phyloP scores from a whole-genome alignment of 78 protist species.

The Thecamonas trahens region DNA sequence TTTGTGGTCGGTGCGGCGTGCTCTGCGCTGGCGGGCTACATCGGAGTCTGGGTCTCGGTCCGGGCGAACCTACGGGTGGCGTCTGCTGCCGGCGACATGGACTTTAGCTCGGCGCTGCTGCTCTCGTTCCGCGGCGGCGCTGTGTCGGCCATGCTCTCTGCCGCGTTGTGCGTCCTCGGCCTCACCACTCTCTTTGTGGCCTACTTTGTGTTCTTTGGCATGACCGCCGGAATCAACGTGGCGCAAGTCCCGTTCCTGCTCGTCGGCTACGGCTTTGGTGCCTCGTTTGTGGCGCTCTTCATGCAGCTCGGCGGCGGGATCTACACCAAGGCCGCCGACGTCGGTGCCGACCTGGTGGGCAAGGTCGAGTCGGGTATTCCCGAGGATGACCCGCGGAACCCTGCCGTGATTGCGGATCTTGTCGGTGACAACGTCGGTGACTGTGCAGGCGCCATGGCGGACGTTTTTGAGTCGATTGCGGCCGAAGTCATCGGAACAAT shows the following conservation, averaged over 20 bases:
- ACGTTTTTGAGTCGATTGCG: slow-evolving; percentile 71
- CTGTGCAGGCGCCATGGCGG: slow-evolving; percentile 72
- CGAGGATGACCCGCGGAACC: slow-evolving; percentile 79
- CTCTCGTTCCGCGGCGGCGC: slow-evolving; percentile 58
- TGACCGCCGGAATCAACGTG: background rate
- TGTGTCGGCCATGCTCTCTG: slow-evolving; percentile 37
- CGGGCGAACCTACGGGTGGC: slow-evolving; percentile 11
- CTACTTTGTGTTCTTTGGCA: slow-evolving; percentile 19
- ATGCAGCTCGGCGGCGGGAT: slow-evolving; percentile 78
- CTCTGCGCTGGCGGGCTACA: background rate
- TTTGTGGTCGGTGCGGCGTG: background rate
- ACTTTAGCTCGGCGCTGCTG: slow-evolving; percentile 2
- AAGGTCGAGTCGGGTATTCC: slow-evolving; percentile 64
- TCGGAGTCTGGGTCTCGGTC: background rate
- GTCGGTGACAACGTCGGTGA: slow-evolving; percentile 85
- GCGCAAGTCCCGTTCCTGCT: slow-evolving; percentile 42
- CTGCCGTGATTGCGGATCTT: slow-evolving; percentile 74
- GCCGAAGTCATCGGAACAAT: slow-evolving; percentile 74
- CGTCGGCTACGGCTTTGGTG: slow-evolving; percentile 77
- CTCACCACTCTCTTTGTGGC: slow-evolving; percentile 31
- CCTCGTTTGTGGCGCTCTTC: slow-evolving; percentile 78
- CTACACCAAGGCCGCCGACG: slow-evolving; percentile 84
- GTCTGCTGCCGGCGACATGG: slow-evolving; percentile 4
- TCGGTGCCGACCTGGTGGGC: slow-evolving; percentile 80
- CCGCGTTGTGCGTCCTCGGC: slow-evolving; percentile 40